phyloP scores from a whole-genome alignment of 2,329 filamentous ascomycete genomes.

The Cladosporium austrohemisphaericum region DNA sequence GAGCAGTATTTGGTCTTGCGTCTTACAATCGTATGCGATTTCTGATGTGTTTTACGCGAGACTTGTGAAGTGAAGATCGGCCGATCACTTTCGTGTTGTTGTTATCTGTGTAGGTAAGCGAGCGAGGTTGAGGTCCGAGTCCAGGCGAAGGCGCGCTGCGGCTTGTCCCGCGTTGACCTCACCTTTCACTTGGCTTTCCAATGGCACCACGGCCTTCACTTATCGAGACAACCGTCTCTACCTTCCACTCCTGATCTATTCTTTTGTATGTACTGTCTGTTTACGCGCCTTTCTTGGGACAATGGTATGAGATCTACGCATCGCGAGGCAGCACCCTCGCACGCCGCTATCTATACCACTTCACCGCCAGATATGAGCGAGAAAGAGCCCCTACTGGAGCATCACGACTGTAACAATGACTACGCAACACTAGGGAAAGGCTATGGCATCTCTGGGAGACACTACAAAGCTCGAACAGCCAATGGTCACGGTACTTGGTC shows the following conservation, averaged over 20 bases:
- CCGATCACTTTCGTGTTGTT: background rate
- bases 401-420: background rate
- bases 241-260: background rate
- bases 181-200: background rate
- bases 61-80: background rate
- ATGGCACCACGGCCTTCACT: background rate
- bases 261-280: slow-evolving; percentile 1
- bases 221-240: too few relatives aligned
- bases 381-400: slow-evolving; percentile 6
- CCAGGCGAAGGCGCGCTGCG: too few relatives aligned
- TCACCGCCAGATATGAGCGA: slow-evolving; percentile 6
- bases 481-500: background rate
- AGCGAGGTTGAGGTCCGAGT: too few relatives aligned
- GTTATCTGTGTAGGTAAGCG: slow-evolving; percentile 1
- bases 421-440: background rate
- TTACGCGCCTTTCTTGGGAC: background rate
- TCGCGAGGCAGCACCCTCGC: background rate
- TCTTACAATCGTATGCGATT: too few relatives aligned
- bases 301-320: slow-evolving; percentile 1
- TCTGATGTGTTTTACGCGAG: too few relatives aligned
- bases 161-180: background rate
- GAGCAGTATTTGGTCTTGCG: too few relatives aligned
- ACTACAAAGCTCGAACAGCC: background rate
- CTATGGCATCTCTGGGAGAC: background rate
- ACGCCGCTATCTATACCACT: background rate